Conservation (phyloP, 163 green algal genomes). For the Chlorella variabilis region DNA sequence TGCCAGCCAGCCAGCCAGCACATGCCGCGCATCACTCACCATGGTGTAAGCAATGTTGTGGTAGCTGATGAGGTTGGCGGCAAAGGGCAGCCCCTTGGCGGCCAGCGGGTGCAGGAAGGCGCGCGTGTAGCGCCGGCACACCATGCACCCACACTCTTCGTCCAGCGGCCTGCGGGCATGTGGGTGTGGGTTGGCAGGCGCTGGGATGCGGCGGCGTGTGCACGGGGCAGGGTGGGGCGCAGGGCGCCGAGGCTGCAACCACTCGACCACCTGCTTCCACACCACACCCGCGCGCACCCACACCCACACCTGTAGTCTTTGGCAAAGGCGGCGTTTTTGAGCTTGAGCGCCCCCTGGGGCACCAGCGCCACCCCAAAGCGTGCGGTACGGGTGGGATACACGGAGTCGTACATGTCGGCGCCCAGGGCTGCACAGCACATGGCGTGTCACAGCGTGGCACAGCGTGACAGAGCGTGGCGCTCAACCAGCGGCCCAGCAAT, state of each 20-base stretch:
- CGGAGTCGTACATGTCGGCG: constrained; percentile 97
- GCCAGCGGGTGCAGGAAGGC: constrained; percentile 89
- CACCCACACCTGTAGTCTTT: constrained; percentile 71
- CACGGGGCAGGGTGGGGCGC: background rate
- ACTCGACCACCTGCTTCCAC: too few relatives aligned
- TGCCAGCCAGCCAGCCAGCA: too few relatives aligned
- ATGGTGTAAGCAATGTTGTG: constrained; percentile 95
- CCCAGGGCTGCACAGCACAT: constrained; percentile 73
- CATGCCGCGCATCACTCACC: background rate
- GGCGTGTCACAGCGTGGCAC: background rate
- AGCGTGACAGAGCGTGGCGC: background rate
- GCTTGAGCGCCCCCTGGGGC: constrained; percentile 78
- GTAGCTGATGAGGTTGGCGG: constrained; percentile 79
- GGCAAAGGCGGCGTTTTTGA: constrained; percentile 77
- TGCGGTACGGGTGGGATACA: constrained; percentile 95
- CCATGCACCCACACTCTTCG: constrained; percentile 76
- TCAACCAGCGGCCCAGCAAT: too few relatives aligned
- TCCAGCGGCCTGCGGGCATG: constrained; percentile 71
- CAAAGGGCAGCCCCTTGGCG: constrained; percentile 71
- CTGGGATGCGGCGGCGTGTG: background rate
- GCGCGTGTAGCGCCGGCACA: constrained; percentile 81
- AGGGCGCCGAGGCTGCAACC: background rate
- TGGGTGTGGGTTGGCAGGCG: too few relatives aligned
- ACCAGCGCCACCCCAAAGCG: constrained; percentile 95
- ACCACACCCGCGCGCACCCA: too few relatives aligned